phyloP scores from a whole-genome alignment of 495 filamentous ascomycete species.

The Penicillium verhagenii region DNA sequence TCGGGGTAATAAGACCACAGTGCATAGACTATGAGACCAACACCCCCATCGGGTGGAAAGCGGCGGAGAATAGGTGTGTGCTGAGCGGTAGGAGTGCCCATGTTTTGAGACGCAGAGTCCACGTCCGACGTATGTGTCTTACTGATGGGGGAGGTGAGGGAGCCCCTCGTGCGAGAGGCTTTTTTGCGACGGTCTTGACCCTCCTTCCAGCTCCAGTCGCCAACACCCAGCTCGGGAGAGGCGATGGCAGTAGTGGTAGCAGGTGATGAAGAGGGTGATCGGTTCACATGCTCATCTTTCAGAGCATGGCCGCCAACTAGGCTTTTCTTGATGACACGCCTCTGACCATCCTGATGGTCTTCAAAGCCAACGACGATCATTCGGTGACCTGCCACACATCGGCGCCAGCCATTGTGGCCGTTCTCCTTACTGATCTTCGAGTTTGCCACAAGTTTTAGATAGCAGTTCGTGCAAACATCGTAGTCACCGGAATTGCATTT shows the following conservation, averaged over 20 bases:
- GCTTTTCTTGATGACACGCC: constrained; percentile 59
- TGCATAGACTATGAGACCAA: constrained; percentile 60
- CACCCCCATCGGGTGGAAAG: constrained; percentile 71
- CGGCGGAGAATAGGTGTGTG: constrained; percentile 23
- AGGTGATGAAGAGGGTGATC: constrained; percentile 19
- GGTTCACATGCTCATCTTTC: constrained; percentile 49
- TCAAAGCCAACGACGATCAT: constrained; percentile 79
- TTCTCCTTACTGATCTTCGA: constrained; percentile 69
- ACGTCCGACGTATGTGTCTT: constrained; percentile 7
- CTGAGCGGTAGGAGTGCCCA: constrained; percentile 11
- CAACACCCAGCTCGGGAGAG: constrained; percentile 30
- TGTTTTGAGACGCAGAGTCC: constrained; percentile 4
- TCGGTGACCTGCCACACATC: constrained; percentile 75
- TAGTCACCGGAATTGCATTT: constrained; percentile 72
- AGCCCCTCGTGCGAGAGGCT: constrained; percentile 38
- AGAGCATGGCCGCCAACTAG: constrained; percentile 69
- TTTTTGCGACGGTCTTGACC: constrained; percentile 48
- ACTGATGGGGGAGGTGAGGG: constrained; percentile 1
- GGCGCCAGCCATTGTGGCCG: constrained; percentile 74
- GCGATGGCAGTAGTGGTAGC: constrained; percentile 10
- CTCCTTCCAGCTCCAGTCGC: constrained; percentile 54
- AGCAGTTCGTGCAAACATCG: constrained; percentile 79
- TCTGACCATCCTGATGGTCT: constrained; percentile 56
- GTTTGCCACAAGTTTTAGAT: constrained; percentile 57
- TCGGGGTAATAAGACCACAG: constrained; percentile 72